Evolutionary conservation across 2,329 filamentous ascomycete species (phyloP), one percentile per base, ranked within the genome.

Genomic region (Xylaria sp.): DNA sequence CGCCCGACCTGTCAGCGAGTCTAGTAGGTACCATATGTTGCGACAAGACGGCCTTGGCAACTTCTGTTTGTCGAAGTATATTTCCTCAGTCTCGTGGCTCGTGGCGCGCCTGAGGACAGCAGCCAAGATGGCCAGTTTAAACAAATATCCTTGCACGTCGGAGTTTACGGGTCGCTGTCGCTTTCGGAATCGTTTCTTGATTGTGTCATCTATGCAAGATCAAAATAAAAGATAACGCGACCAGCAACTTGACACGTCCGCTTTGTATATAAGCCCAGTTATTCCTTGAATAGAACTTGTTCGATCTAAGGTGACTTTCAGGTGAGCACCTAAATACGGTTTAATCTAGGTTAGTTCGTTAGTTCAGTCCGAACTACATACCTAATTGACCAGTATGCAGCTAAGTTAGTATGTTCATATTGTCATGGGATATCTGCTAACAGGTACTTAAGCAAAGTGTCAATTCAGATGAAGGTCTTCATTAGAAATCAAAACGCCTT

Each of bases 141-240:
- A 17, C 11, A 9, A 7, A 2, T 31, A 53, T 33, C 51, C 51
- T 53, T 53, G 49, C 49, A 5, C 7, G 49, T n/a, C 15, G 26
- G 28, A 10, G 7, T 33, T 31, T 51, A n/a, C 42, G 7, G 28
- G n/a, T 44, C 57, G 57, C 57, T 31, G 48, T 66, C 64, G 64
- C 64, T 58, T 66, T 66, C 64, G 64, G 49, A 10, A 62, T 66
- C 64, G 64, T 46, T 61, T 66, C 31, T 61, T 31, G 51, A 7
- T 23, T 26, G 5, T 17, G n/a, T 23, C 51, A 31, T n/a, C 9
- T 56, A 15, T 38, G 17, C n/a, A 10, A 20, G 9, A 36, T 33
- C n/a, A 10, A 20, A 4, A 36, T 33, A 42, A 11, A 48, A 23
- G n/a, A 48, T 48, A 26, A 48, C 9, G 44, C 44, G 9, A 26